Percentiles rank a stretch among this genome's conserved stretches.
Evolutionary conservation across 768 basidiomycete genomes (phyloP).

Genomic region (Leccinellum luteum): DNA sequence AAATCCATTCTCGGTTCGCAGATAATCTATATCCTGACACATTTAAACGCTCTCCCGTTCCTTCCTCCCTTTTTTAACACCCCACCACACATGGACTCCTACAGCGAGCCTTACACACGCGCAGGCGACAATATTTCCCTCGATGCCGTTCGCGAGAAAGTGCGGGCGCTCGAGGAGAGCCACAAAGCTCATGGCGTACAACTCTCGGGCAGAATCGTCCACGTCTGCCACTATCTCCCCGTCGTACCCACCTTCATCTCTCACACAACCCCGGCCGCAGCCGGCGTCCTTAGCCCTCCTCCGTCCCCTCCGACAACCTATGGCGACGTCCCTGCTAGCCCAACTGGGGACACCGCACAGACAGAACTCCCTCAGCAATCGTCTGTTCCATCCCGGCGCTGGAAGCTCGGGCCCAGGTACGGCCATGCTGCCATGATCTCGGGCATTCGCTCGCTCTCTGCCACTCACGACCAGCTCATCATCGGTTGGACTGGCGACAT

Average conservation of each 20-base stretch:
- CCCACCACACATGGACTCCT: conserved; percentile 57
- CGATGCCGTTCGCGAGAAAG: conserved; percentile 70
- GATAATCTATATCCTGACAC: conserved; percentile 26
- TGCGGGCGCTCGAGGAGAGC: conserved; percentile 67
- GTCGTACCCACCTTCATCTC: conserved; percentile 62
- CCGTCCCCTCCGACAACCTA: conserved; percentile 67
- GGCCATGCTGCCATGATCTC: conserved; percentile 96
- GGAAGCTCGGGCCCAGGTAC: conserved; percentile 77
- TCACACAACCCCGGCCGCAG: conserved; percentile 27
- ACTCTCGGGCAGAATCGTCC: conserved; percentile 86
- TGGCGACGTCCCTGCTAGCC: conserved; percentile 45
- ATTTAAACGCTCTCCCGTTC: conserved; percentile 18
- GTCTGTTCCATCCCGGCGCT: conserved; percentile 37
- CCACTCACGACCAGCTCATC: conserved; percentile 86
- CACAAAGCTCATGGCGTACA: conserved; percentile 67
- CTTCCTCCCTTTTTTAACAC: neutral
- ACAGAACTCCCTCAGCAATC: conserved; percentile 4
- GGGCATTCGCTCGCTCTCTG: conserved; percentile 81
- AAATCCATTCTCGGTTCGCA: conserved; percentile 25
- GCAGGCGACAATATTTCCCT: conserved; percentile 65
- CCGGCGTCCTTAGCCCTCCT: conserved; percentile 69
- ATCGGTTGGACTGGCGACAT: conserved; percentile 96
- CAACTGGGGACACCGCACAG: conserved; percentile 14
- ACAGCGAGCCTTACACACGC: conserved; percentile 67
- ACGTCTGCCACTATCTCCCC: conserved; percentile 89